A percentile compares a stretch with the other conserved stretches of the same genome.
Evolutionary conservation across 2,329 filamentous ascomycete species (phyloP).

Genomic region (Zelopaecilomyces penicillatus): DNA sequence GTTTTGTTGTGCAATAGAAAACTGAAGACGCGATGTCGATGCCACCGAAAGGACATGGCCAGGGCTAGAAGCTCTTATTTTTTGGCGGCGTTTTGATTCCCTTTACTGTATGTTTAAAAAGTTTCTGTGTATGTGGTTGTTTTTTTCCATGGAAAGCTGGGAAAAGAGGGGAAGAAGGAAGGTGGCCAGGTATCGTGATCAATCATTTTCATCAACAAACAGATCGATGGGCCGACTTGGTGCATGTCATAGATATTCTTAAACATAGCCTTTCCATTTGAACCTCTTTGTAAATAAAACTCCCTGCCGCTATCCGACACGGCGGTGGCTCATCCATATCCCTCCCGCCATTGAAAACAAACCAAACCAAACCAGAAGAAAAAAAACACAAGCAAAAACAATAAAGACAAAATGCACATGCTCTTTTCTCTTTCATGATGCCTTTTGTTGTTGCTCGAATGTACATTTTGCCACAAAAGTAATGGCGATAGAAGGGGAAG

Average conservation of each 20-base stretch:
- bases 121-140: neutral
- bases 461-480: too few relatives aligned
- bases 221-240: neutral
- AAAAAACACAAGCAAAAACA: slow-evolving; percentile 7
- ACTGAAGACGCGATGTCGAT: too few relatives aligned
- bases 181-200: neutral
- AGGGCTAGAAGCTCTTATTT: too few relatives aligned
- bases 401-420: neutral
- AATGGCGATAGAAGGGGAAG: too few relatives aligned
- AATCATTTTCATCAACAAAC: slow-evolving; percentile 2
- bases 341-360: too few relatives aligned
- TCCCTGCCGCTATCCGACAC: slow-evolving; percentile 2
- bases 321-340: too few relatives aligned
- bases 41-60: too few relatives aligned
- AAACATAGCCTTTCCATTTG: neutral
- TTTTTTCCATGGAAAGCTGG: neutral
- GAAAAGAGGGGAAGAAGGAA: neutral
- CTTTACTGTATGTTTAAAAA: neutral
- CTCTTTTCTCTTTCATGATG: too few relatives aligned
- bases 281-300: slow-evolving; percentile 14
- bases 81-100: too few relatives aligned
- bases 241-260: neutral
- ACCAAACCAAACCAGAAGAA: neutral
- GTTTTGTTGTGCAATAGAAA: too few relatives aligned
- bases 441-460: too few relatives aligned